Evolutionary conservation across 202 grass and related monocot genomes (phyloP).

Genomic region (Digitaria exilis): DNA sequence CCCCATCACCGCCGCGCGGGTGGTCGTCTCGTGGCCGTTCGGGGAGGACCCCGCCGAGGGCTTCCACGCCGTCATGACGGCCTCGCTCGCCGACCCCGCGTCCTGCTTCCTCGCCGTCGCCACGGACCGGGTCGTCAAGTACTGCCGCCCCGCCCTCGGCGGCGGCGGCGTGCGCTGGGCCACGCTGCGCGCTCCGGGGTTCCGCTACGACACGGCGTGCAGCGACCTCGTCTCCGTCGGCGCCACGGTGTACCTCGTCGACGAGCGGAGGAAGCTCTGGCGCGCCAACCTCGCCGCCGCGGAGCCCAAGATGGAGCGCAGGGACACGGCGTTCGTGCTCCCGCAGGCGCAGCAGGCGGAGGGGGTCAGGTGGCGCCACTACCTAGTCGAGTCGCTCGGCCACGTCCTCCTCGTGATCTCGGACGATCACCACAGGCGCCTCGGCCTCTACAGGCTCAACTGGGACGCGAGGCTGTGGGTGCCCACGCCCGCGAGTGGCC

Average conservation of each 20-base stretch:
- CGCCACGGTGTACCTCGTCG: constrained; percentile 39
- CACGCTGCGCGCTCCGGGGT: constrained; percentile 41
- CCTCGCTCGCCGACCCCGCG: constrained; percentile 17
- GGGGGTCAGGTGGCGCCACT: constrained; percentile 5
- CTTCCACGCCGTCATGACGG: constrained; percentile 42
- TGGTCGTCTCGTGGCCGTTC: constrained; percentile 44
- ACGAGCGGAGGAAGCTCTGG: constrained; percentile 50
- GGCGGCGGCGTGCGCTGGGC: constrained; percentile 24
- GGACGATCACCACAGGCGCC: constrained; percentile 32
- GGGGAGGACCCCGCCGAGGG: neutral
- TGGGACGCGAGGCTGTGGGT: constrained; percentile 38
- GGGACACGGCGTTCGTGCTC: constrained; percentile 42
- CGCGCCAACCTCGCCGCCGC: constrained; percentile 33
- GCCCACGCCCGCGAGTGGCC: neutral
- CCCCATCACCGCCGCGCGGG: constrained; percentile 21
- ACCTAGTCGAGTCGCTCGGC: constrained; percentile 44
- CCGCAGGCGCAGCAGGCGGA: neutral
- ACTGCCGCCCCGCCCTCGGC: constrained; percentile 33
- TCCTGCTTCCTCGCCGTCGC: constrained; percentile 52
- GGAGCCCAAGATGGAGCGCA: constrained; percentile 43
- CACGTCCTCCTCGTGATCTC: constrained; percentile 51
- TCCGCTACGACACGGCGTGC: constrained; percentile 35
- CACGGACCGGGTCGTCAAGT: constrained; percentile 45
- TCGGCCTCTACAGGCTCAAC: constrained; percentile 41
- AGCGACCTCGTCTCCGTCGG: constrained; percentile 44